A percentile compares a stretch with the other conserved stretches of the same genome.
Conservation (phyloP, 108 stramenopile species). For the Schizochytrium sp. region DNA sequence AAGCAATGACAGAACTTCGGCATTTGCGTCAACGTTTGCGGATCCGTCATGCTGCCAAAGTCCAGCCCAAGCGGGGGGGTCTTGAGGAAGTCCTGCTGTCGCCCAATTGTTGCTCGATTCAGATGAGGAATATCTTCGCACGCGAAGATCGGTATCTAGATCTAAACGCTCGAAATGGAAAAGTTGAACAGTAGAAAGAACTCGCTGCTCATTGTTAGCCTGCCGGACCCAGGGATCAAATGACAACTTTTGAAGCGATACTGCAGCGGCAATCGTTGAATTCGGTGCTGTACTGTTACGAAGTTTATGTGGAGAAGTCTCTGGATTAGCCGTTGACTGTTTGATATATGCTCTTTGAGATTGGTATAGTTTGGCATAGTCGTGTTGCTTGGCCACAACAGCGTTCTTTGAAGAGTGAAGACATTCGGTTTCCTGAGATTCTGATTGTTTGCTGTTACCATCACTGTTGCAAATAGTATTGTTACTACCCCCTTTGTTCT, state of each 20-base stretch:
- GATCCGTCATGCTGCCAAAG: constrained; percentile 13
- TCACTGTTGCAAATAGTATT: too few species aligned
- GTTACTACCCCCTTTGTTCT: too few species aligned
- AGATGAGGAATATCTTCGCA: not conserved
- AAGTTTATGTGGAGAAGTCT: too few species aligned
- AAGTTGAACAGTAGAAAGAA: constrained; percentile 8
- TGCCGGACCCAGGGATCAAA: constrained; percentile 15
- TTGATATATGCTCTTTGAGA: too few species aligned
- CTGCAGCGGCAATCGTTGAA: not conserved
- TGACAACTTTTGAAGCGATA: not conserved
- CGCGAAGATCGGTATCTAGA: constrained; percentile 17
- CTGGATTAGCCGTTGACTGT: too few species aligned
- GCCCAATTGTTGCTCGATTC: not conserved
- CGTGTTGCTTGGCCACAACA: too few species aligned
- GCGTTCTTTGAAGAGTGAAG: too few species aligned
- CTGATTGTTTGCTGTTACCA: too few species aligned
- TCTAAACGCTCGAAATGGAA: constrained; percentile 23
- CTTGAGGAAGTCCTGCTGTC: not conserved
- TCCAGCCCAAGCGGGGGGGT: not conserved
- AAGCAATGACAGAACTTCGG: constrained; percentile 10
- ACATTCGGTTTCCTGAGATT: too few species aligned
- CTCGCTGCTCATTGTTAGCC: not conserved
- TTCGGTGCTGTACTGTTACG: too few species aligned
- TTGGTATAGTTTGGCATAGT: too few species aligned
- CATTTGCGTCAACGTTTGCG: constrained; percentile 1